Evolutionary conservation across 768 basidiomycete genomes (phyloP).

Genomic region (Termitomyces heimii): DNA sequence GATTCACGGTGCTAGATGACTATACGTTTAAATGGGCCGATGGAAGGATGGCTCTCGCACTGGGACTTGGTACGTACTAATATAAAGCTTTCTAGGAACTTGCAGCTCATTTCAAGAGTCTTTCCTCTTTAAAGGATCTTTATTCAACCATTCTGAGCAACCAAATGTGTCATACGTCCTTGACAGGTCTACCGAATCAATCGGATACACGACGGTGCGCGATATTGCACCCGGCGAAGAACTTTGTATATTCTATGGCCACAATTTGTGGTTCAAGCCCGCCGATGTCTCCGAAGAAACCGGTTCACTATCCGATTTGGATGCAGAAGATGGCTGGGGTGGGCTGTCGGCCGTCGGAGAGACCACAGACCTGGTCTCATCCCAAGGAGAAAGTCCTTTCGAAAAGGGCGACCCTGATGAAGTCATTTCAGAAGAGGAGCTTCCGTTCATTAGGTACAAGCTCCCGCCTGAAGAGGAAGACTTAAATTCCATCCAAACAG

Average conservation of each 20-base stretch:
- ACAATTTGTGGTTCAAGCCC: constrained; percentile 59
- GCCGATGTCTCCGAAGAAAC: constrained; percentile 15
- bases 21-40: constrained; percentile 76
- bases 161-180: constrained; percentile 69
- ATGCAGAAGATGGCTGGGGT: constrained; percentile 41
- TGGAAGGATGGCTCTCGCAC: constrained; percentile 68
- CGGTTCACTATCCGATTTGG: neutral
- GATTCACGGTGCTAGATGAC: constrained; percentile 60
- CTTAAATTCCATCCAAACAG: constrained; percentile 46
- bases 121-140: constrained; percentile 45
- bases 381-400: constrained; percentile 21
- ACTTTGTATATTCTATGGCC: constrained; percentile 74
- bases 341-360: constrained; percentile 27
- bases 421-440: constrained; percentile 46
- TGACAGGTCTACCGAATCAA: constrained; percentile 48
- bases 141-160: constrained; percentile 70
- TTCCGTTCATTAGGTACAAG: constrained; percentile 64
- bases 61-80: constrained; percentile 57
- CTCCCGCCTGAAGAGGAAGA: constrained; percentile 61
- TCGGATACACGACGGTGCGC: constrained; percentile 54
- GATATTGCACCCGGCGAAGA: constrained; percentile 59
- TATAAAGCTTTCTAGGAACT: neutral
- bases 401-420: constrained; percentile 35
- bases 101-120: neutral
- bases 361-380: constrained; percentile 9